These are phyloP conservation scores for Cyclocybe cylindracea DNA, from an alignment of 768 basidiomycete genomes.

Conservation along the genomic window DNA sequence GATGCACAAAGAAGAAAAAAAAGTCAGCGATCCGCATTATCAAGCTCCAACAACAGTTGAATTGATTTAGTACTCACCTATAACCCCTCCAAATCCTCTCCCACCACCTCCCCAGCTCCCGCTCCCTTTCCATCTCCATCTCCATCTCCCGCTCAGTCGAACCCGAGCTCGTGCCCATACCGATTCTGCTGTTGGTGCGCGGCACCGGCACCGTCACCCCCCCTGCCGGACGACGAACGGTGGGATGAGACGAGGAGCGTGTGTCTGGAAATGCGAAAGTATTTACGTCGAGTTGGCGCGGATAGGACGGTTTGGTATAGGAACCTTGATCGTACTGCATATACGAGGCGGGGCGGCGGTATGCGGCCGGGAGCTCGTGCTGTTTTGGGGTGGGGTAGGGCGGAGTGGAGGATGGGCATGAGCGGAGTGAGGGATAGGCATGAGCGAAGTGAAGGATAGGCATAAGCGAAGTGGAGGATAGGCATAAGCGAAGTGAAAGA, in stretches of 20 bases:
- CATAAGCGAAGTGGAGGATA: too few relatives aligned
- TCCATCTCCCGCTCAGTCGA: not conserved
- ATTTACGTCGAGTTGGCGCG: constrained; percentile 39
- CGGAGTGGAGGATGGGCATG: too few relatives aligned
- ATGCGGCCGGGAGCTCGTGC: constrained; percentile 31
- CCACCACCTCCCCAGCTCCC: constrained; percentile 40
- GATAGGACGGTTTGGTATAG: constrained; percentile 36
- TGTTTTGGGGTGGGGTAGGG: too few relatives aligned
- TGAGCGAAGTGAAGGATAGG: too few relatives aligned
- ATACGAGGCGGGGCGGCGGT: constrained; percentile 32
- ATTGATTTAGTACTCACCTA: constrained; percentile 28
- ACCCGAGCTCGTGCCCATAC: too few relatives aligned
- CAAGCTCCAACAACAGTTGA: too few relatives aligned
- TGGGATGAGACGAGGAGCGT: constrained; percentile 28
- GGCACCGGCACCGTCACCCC: too few relatives aligned
- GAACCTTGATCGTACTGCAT: constrained; percentile 34
- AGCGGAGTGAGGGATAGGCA: too few relatives aligned
- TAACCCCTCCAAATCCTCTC: constrained; percentile 36
- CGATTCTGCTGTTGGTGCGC: too few relatives aligned
- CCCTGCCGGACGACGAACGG: too few relatives aligned
- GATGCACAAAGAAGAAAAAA: not conserved
- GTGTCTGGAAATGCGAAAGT: constrained; percentile 33
- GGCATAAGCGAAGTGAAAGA: too few relatives aligned
- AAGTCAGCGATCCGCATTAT: too few relatives aligned
- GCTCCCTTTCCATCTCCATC: constrained; percentile 27